A percentile compares a stretch with the other conserved stretches of the same genome.
These are phyloP conservation scores for Chrysophaeum taylorii DNA, from an alignment of 352 stramenopile species.

Conservation along the genomic window DNA sequence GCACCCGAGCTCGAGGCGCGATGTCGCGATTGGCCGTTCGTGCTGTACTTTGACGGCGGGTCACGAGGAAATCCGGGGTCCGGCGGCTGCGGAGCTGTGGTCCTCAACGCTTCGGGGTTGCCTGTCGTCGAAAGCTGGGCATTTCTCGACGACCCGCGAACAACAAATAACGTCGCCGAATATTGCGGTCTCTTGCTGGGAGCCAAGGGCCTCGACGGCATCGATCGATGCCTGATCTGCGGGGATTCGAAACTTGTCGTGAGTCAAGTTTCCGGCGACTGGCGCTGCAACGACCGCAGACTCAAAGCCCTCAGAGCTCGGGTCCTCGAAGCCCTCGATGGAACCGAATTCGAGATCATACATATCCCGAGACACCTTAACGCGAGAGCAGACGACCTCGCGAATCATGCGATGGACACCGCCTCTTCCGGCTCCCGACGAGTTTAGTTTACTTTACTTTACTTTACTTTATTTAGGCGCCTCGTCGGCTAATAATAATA, in stretches of 20 bases:
- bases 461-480: too few relatives aligned
- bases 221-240: not conserved
- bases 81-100: not conserved
- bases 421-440: too few relatives aligned
- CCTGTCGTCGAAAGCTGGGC: too few relatives aligned
- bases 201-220: not conserved
- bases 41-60: not conserved
- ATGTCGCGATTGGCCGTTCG: not conserved
- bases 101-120: too few relatives aligned
- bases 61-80: not conserved
- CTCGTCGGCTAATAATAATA: too few relatives aligned
- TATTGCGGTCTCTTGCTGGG: not conserved
- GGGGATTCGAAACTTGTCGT: not conserved
- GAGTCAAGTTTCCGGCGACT: not conserved
- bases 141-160: too few relatives aligned
- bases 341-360: not conserved
- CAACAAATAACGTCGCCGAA: conserved; percentile 7
- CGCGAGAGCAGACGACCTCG: not conserved
- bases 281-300: not conserved
- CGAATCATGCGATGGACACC: conserved; percentile 5
- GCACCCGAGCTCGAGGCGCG: too few relatives aligned
- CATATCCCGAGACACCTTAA: not conserved
- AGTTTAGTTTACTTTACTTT: too few relatives aligned
- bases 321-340: too few relatives aligned
- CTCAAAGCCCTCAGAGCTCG: not conserved